These are phyloP conservation scores for Gossypium thurberi DNA, from an alignment of 345 rosid genomes.

Conservation along the genomic window DNA sequence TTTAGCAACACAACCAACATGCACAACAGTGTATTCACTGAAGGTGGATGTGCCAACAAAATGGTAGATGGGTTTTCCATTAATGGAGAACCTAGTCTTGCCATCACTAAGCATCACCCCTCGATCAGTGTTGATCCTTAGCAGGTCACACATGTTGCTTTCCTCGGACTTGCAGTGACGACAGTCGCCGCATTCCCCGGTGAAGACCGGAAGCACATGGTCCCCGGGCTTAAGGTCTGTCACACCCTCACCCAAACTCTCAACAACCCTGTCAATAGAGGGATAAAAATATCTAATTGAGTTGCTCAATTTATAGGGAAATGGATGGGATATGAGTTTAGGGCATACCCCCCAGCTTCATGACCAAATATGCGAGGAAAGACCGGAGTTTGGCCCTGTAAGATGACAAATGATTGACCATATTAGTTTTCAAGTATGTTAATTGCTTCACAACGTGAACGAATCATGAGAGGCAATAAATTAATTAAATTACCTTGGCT, in stretches of 20 bases:
- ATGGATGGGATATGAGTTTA: too few relatives aligned
- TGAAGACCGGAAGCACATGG: slow-evolving; percentile 40
- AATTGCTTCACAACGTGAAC: background rate
- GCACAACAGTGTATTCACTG: slow-evolving; percentile 32
- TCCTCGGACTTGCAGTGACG: slow-evolving; percentile 22
- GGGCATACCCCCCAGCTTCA: slow-evolving; percentile 24
- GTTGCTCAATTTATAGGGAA: too few relatives aligned
- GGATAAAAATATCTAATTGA: background rate
- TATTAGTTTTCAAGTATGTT: background rate
- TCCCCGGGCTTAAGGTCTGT: slow-evolving; percentile 34
- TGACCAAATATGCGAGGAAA: slow-evolving; percentile 30
- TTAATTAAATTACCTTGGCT: slow-evolving; percentile 21
- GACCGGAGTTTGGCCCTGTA: slow-evolving; percentile 21
- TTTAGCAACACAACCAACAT: slow-evolving; percentile 14
- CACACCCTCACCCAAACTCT: slow-evolving; percentile 38
- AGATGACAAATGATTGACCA: background rate
- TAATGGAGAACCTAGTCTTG: slow-evolving; percentile 33
- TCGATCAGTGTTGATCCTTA: slow-evolving; percentile 32
- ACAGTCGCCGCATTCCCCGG: slow-evolving; percentile 35
- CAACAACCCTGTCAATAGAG: slow-evolving; percentile 20
- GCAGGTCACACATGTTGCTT: slow-evolving; percentile 25
- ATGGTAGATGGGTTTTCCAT: slow-evolving; percentile 35
- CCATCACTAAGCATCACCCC: slow-evolving; percentile 34
- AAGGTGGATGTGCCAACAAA: slow-evolving; percentile 38
- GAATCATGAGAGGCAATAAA: background rate